A percentile compares a stretch with the other conserved stretches of the same genome.
Evolutionary conservation across 73 alveolate species (phyloP).

Genomic region (Tetrahymena borealis): DNA sequence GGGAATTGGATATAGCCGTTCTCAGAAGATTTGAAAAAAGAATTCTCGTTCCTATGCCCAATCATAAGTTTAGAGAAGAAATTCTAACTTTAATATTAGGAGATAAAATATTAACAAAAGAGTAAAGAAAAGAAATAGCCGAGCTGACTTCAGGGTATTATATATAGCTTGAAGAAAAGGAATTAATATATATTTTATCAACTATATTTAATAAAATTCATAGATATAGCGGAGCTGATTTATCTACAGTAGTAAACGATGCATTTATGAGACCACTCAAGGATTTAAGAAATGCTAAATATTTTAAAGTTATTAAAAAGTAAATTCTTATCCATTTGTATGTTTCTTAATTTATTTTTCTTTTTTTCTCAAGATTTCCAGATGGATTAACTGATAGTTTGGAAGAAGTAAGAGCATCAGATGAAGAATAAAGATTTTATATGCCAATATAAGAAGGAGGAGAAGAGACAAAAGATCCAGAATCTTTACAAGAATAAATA

Average conservation of each 20-base stretch:
- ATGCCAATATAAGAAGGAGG: background rate
- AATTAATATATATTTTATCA: no score
- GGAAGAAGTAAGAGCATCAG: background rate
- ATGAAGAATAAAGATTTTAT: background rate
- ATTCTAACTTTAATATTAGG: conserved; percentile 49
- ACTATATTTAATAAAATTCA: no score
- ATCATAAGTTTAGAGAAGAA: conserved; percentile 54
- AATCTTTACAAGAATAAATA: background rate
- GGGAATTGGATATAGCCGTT: conserved; percentile 75
- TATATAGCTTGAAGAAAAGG: no score
- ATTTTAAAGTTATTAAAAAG: conserved; percentile 28
- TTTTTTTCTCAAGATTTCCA: background rate
- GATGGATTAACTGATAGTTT: background rate
- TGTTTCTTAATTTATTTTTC: background rate
- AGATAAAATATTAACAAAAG: conserved; percentile 18
- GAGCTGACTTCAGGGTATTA: conserved; percentile 4
- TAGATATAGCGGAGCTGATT: conserved; percentile 54
- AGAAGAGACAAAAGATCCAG: conserved; percentile 19
- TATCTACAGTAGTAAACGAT: conserved; percentile 46
- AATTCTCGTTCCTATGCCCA: conserved; percentile 68
- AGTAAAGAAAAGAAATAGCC: conserved; percentile 29
- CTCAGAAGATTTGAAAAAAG: conserved; percentile 67
- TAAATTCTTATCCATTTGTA: background rate
- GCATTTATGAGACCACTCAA: conserved; percentile 54
- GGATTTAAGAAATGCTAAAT: conserved; percentile 31